These are phyloP conservation scores for Cicer cuneatum DNA, from an alignment of 306 rosid species.

Conservation along the genomic window DNA sequence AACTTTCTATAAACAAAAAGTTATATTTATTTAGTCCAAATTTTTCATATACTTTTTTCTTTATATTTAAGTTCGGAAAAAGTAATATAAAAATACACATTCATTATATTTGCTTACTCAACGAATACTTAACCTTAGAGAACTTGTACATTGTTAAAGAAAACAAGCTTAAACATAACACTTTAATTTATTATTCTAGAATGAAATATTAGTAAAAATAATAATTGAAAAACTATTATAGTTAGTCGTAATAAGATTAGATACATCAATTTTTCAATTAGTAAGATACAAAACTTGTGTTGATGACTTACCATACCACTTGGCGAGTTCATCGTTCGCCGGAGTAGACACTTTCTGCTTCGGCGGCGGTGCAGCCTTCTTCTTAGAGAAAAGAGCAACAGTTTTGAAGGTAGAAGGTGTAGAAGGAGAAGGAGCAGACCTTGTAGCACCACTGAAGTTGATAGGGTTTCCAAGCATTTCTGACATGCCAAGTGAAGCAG, in stretches of 20 bases:
- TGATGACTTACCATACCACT: slow-evolving; percentile 93
- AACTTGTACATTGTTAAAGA: background rate
- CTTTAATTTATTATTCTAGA: too few relatives aligned
- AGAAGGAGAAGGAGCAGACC: slow-evolving; percentile 73
- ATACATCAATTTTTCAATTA: too few relatives aligned
- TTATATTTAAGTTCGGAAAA: too few relatives aligned
- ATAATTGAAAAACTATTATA: too few relatives aligned
- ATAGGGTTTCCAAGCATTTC: slow-evolving; percentile 89
- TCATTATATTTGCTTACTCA: background rate
- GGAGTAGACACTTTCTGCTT: slow-evolving; percentile 71
- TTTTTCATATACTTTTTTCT: too few relatives aligned
- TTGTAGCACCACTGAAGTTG: slow-evolving; percentile 61
- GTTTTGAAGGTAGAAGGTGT: slow-evolving; percentile 68
- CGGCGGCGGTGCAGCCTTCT: slow-evolving; percentile 69
- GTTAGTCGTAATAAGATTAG: too few relatives aligned
- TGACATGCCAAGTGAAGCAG: slow-evolving; percentile 85
- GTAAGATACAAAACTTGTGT: too few relatives aligned
- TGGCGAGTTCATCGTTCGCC: slow-evolving; percentile 83
- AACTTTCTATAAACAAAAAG: background rate
- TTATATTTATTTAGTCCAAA: too few relatives aligned
- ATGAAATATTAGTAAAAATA: too few relatives aligned
- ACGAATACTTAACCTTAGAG: background rate
- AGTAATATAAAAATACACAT: background rate
- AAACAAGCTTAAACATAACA: too few relatives aligned
- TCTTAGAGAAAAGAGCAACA: slow-evolving; percentile 77